Evolutionary conservation across 208 protist species (phyloP), one percentile per base, ranked within the genome.

Genomic region (Acanthamoeba castellanii): DNA sequence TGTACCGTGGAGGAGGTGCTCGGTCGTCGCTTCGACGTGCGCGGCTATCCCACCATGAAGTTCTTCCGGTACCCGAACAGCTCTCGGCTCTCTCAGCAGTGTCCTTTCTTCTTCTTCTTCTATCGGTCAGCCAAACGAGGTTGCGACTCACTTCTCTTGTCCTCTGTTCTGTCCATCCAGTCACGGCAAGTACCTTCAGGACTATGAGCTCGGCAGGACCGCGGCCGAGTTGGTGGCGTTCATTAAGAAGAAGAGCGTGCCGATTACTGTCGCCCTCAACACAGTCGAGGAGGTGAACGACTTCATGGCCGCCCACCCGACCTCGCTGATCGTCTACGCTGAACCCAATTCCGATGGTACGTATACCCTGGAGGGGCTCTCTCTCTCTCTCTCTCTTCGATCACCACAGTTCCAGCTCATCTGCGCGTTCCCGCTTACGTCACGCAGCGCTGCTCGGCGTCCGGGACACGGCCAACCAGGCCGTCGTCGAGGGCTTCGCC

Each of bases 21-120:
- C 89, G 11, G 32, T 47, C 89, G 61, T 27, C 64, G 66, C 45
- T 64, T 81, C 20, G 70, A 70, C 37, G 45, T 93, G 27, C 55
- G 66, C 27, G 89, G 89, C 22, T 93, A 81, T 59, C 89, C 89
- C 89, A 93, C 89, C n/a, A 27, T 93, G 20, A 70, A 78, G 55
- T 61, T 93, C 42, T 72, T 91, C 84, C 30, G 61, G 84, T 84
- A 93, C 88, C 45, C 2, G 0, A 16, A 22, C 16, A 27, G 70
- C 1, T 47, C 20, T 14, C 1, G 1, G 0, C 32, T 27, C 70
- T 3, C 11, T 6, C 20, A 7, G 57, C 57, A 25, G 57, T 61
- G 57, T 61, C 57, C 13, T 14, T 25, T 61, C 57, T 59, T 59
- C 55, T 2, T 25, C 11, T 13, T 59, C 42, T 47, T 47, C 42